Conservation (phyloP, 441 rosid species). For the Hypseocharis bilobata region DNA sequence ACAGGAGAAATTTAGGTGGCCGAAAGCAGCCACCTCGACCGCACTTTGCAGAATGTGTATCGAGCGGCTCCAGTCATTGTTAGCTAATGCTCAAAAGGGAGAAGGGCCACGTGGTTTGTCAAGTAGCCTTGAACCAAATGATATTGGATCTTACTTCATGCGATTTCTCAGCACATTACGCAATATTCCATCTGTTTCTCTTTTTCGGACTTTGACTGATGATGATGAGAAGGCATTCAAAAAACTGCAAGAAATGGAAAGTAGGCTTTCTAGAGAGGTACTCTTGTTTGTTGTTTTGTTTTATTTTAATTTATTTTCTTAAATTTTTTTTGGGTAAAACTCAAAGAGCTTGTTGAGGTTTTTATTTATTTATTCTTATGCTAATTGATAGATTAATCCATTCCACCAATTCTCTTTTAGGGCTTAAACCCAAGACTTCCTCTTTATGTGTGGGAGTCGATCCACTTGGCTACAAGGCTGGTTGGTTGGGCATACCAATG, state of each 20-base stretch:
- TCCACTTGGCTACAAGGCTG: background rate
- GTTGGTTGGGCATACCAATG: background rate
- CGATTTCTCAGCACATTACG: conserved; percentile 68
- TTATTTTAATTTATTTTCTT: too few relatives aligned
- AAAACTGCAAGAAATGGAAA: conserved; percentile 61
- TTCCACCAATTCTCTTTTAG: too few relatives aligned
- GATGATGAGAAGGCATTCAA: conserved; percentile 69
- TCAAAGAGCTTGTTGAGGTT: background rate
- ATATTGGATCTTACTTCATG: conserved; percentile 75
- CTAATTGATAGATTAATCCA: too few relatives aligned
- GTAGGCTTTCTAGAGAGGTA: conserved; percentile 66
- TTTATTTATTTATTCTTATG: background rate
- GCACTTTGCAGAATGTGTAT: conserved; percentile 73
- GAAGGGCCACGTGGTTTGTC: conserved; percentile 39
- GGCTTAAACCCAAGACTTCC: too few relatives aligned
- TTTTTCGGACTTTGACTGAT: conserved; percentile 59
- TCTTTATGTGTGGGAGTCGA: too few relatives aligned
- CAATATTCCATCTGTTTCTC: conserved; percentile 86
- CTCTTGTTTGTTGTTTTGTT: background rate
- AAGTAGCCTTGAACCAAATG: conserved; percentile 49
- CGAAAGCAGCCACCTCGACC: conserved; percentile 61
- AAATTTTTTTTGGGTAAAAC: too few relatives aligned
- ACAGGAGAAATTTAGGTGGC: conserved; percentile 93
- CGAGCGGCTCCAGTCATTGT: conserved; percentile 73
- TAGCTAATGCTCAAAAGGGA: conserved; percentile 65